Evolutionary conservation across 2,329 filamentous ascomycete genomes (phyloP), one percentile per base, ranked within the genome.

Genomic region (Ceratocystis albifundus): DNA sequence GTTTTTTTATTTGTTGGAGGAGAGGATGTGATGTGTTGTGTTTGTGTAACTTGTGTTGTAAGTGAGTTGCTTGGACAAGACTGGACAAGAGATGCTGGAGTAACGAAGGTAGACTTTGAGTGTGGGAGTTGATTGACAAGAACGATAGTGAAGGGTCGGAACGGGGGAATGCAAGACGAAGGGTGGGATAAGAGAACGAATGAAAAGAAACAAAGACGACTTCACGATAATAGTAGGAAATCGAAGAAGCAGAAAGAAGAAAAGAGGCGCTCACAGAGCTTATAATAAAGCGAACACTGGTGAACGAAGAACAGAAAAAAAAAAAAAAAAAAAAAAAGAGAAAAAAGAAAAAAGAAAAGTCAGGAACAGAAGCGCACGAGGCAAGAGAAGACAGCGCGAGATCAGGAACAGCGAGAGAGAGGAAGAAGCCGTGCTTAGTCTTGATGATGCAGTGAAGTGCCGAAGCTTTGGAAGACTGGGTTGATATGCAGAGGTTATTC

Each of bases 1-100:
- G 70, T 48, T 20, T 71, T 70, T 48, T 20, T 36, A 20, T 44
- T n/a, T 32, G 12, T 6, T n/a, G 28, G 28, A 20, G 25, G 5
- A 28, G 46, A 17, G 41, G 10, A 32, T 62, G 66, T 50, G 64
- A 59, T 55, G 25, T 59, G 46, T 66, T 36, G 32, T 36, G 5
- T 36, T 12, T 41, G 36, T 41, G 36, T 12, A 15, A 41, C 10
- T 41, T 41, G 36, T 41, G 36, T 41, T 41, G 10, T 41, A 12
- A 41, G 8, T 41, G 36, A 41, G 8, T 4, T 41, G 36, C 36
- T 41, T 28, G 4, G 25, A 2, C 2, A 28, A 28, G 25, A n/a
- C n/a, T 36, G 8, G 10, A 10, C 32, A 36, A 36, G 32, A 36
- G 32, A 8, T 36, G 8, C 32, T 36, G 8, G 36, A 10, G 36